These are phyloP conservation scores for Aspergillus ustus DNA, from an alignment of 2,329 filamentous ascomycete genomes.

Conservation along the genomic window DNA sequence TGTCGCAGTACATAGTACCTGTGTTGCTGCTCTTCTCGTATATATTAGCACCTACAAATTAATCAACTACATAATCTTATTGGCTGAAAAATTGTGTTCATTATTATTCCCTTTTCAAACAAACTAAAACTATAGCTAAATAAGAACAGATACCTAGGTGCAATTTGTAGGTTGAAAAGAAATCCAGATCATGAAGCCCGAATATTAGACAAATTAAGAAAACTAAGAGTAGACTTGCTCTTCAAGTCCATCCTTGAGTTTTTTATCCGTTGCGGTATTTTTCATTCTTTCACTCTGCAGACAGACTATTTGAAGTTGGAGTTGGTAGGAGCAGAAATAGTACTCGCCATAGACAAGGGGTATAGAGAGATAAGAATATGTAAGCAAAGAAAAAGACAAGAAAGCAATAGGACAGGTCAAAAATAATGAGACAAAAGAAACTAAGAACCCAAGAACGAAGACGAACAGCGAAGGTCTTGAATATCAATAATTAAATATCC, in stretches of 20 bases:
- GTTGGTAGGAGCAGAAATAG: conserved; percentile 5
- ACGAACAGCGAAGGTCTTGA: neutral
- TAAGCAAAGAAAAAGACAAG: conserved; percentile 11
- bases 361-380: conserved; percentile 16
- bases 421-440: conserved; percentile 1
- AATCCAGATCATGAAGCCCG: neutral
- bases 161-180: neutral
- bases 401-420: conserved; percentile 16
- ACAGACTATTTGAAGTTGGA: conserved; percentile 1
- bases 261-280: neutral
- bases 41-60: conserved; percentile 4
- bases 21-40: neutral
- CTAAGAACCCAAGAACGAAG: neutral
- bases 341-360: conserved; percentile 19
- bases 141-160: too few species aligned
- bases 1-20: neutral
- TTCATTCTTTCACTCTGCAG: conserved; percentile 4
- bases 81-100: neutral
- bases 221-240: neutral
- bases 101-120: too few species aligned
- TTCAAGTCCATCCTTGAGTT: neutral
- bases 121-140: too few species aligned
- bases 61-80: neutral
- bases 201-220: neutral
- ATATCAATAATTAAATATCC: conserved; percentile 14